phyloP scores from a whole-genome alignment of 345 rosid genomes.

The Melaleuca quinquenervia region DNA sequence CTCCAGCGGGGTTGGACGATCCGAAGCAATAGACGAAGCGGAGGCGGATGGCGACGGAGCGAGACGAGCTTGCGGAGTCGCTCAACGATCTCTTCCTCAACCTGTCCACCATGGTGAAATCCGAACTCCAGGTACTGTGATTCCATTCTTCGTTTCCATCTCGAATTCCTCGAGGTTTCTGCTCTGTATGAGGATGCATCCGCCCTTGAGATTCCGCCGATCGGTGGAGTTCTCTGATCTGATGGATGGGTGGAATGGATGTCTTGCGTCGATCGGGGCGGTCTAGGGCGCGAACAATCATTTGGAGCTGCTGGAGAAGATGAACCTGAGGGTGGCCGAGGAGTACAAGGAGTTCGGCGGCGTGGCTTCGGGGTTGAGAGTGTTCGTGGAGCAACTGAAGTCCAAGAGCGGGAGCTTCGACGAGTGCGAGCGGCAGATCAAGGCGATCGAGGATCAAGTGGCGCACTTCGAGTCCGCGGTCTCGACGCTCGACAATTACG shows the following conservation, averaged over 20 bases:
- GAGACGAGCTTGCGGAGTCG: constrained; percentile 59
- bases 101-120: constrained; percentile 67
- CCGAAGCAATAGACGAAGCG: neutral
- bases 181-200: neutral
- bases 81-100: constrained; percentile 51
- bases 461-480: constrained; percentile 72
- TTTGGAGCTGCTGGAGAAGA: constrained; percentile 73
- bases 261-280: neutral
- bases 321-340: constrained; percentile 61
- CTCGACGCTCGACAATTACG: constrained; percentile 67
- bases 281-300: constrained; percentile 55
- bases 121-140: constrained; percentile 56
- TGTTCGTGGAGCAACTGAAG: constrained; percentile 71
- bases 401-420: constrained; percentile 56
- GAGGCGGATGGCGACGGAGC: constrained; percentile 8
- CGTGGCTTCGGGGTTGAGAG: constrained; percentile 64
- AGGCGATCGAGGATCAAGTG: constrained; percentile 62
- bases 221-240: neutral
- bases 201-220: neutral
- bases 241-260: neutral
- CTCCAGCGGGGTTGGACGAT: neutral
- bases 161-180: neutral
- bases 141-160: neutral
- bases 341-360: constrained; percentile 72
- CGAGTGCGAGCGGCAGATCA: constrained; percentile 63